Evolutionary conservation across 805 yeast genomes (phyloP), one percentile per base, ranked within the genome.

Genomic region (Metschnikowia kofuensis): DNA sequence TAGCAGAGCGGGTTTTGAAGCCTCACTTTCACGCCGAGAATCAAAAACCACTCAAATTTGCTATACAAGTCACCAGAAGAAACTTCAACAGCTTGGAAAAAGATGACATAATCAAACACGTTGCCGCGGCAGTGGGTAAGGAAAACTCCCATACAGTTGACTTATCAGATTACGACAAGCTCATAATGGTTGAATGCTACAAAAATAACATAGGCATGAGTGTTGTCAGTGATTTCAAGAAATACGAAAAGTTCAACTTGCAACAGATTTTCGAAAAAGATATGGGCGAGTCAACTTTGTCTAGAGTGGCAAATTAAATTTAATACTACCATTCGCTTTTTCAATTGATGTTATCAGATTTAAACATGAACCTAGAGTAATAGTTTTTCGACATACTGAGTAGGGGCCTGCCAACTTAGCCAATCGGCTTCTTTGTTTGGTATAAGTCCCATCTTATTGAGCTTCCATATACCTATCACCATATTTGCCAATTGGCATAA

Each of bases 361-460:
- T 29, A 29, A 29, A 8, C 31, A 10, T 29, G 31, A 10, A 30
- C 13, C 14, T 34, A 34, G 4, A 47, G 38, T 1, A 42, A 16
- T 29, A 47, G 46, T 14, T 37, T 53, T 35, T 52, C 59, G 12
- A 47, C 26, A 26, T 46, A 45, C 37, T 40, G 42, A 7, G 49
- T 50, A 4, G 75, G 70, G 2, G 56, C 58, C 62, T 90, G 95
- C 91, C 96, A 91, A 7, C 89, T 83, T 14, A 92, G 69, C 98
- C 98, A 94, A 63, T 92, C 99, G 55, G 96, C 85, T 40, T 77
- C 77, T 35, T 83, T 85, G 58, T 86, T 88, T 21, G 99, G 99
- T 50, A 92, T 82, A 55, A 92, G 72, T 0, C 97, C 98, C 97
- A 92, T 88, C 21, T 77, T 72, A 57, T 87, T 83, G 50, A 94